Base-by-base conservation (phyloP, 2,329 filamentous ascomycete genomes). In the Arthroderma uncinatum region DNA sequence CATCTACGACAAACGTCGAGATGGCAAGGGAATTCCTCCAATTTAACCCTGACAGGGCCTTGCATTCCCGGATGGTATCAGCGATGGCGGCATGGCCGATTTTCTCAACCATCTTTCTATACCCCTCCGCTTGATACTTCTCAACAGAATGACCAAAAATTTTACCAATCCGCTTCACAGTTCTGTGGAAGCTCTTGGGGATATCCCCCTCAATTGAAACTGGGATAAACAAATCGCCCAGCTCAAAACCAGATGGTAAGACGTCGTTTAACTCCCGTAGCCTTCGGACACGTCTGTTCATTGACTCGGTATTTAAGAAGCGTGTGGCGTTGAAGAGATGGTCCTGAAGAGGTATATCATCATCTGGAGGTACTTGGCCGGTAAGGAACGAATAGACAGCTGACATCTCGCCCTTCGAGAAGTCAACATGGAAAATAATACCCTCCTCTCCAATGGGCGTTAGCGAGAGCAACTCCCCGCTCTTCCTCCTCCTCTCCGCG, bases 391-490 rank as follows among this genome's bases (percentile, higher is more conserved):
- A 50, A 56, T 52, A 67, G 16, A 68, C 53, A 10, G 64, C 63
- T 19, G 54, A 53, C 50, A 65, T 59, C 58, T 69, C 67, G 2
- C 55, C 42, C 12, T 57, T 30, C 21, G 62, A 62, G 48, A 69
- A 67, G 47, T 67, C 63, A 39, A 65, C 61, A 59, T 69, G 67
- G 9, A 65, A 50, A 8, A 68, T 55, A 14, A 47, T 58, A 9
- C 54, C 33, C 10, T n/a, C n/a, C 5, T 16, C n/a, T 14, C 5
- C 10, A 4, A 39, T 39, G n/a, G 10, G 7, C 14, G 8, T 16
- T 4, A 4, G 36, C n/a, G 36, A 39, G 36, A 39, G 4, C n/a
- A 16, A 39, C 14, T 39, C 10, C 10, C 5, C 36, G 10, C n/a
- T 39, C 36, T 14, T 39, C 2, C n/a, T 39, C 2, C 36, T 39